A percentile compares a stretch with the other conserved stretches of the same genome.
These are phyloP conservation scores for Colletotrichum sp. DNA, from an alignment of 2,329 filamentous ascomycete genomes.

Conservation along the genomic window DNA sequence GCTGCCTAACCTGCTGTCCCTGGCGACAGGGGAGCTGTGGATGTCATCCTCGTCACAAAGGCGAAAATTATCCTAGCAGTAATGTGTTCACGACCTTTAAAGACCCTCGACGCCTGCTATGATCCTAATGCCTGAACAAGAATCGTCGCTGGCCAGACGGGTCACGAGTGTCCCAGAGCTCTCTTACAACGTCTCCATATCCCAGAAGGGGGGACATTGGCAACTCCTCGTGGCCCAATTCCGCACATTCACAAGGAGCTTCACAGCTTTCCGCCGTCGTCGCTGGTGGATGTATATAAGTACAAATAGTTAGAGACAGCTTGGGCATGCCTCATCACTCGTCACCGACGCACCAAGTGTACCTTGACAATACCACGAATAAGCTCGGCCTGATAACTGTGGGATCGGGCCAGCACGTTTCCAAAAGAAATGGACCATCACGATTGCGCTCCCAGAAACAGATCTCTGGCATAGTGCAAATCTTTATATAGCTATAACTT, in stretches of 20 bases:
- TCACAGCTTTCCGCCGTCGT: no score
- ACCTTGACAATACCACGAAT: neutral
- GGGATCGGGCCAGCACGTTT: neutral
- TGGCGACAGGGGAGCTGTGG: accelerated
- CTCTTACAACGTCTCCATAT: accelerated
- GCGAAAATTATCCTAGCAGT: no score
- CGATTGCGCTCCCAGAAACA: neutral
- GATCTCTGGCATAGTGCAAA: accelerated
- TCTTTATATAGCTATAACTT: neutral
- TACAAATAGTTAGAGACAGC: no score
- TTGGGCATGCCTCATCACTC: neutral
- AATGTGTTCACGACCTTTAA: no score
- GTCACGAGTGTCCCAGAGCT: no score
- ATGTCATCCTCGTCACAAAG: neutral
- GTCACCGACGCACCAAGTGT: accelerated
- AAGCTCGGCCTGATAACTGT: neutral
- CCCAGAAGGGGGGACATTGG: accelerated
- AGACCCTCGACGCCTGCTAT: no score
- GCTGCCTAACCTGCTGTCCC: neutral
- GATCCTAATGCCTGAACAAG: no score
- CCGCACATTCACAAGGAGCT: neutral
- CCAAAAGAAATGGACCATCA: neutral
- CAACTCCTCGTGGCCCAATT: accelerated
- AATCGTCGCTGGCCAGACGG: no score
- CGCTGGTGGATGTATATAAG: no score